Conservation (phyloP, 192 early-diverging fungal species). For the Diversispora epigaea region DNA sequence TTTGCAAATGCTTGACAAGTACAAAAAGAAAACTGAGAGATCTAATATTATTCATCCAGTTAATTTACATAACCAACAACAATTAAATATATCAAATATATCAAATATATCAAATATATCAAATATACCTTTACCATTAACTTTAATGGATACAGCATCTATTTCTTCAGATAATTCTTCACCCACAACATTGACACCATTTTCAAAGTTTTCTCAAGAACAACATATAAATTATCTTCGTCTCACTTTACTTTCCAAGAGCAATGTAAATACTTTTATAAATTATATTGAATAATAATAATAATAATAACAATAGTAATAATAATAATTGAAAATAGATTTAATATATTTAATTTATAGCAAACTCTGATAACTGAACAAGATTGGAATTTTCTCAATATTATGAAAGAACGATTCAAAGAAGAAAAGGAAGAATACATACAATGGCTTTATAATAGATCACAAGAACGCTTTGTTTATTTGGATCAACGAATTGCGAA, state of each 20-base stretch:
- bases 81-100: too few relatives aligned
- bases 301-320: not conserved
- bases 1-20: conserved; percentile 17
- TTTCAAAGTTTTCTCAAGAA: not conserved
- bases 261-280: not conserved
- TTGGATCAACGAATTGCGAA: conserved; percentile 8
- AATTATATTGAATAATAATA: not conserved
- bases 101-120: not conserved
- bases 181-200: not conserved
- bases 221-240: conserved; percentile 7
- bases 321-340: not conserved
- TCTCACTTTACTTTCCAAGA: not conserved
- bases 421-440: conserved; percentile 8
- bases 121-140: not conserved
- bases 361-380: not conserved
- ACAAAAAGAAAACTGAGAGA: not conserved
- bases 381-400: not conserved
- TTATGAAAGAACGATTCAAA: not conserved
- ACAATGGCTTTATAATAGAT: conserved; percentile 20
- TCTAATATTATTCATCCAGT: not conserved
- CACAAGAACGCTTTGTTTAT: not conserved
- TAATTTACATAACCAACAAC: not conserved
- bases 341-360: not conserved
- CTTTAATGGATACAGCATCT: too few relatives aligned
- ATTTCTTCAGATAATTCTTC: not conserved